Evolutionary conservation across 139 green algal species (phyloP).

Genomic region (Volvox africanus): DNA sequence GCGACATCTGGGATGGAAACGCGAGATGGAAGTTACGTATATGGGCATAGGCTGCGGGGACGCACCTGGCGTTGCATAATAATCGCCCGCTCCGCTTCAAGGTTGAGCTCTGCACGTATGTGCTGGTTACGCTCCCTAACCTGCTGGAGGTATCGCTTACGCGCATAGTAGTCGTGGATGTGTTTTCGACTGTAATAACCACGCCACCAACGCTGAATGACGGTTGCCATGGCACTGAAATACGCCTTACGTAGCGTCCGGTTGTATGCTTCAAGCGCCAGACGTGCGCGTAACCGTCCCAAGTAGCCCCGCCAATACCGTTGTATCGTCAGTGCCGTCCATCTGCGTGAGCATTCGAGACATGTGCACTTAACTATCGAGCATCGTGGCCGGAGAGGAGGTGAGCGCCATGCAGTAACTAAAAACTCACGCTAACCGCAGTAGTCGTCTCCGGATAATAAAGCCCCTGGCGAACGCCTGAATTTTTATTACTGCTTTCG

Average conservation of each 20-base stretch:
- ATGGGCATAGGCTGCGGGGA: neutral
- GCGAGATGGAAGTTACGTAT: too few species aligned
- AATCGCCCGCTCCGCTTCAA: constrained; percentile 54
- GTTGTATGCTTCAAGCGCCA: constrained; percentile 48
- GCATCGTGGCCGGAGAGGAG: too few species aligned
- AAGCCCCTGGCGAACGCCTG: constrained; percentile 51
- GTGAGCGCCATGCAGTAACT: neutral
- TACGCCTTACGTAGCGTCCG: constrained; percentile 64
- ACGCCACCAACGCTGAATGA: constrained; percentile 75
- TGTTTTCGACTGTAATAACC: constrained; percentile 75
- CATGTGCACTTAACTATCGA: neutral
- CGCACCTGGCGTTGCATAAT: constrained; percentile 44
- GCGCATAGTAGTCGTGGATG: constrained; percentile 74
- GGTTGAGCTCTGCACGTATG: constrained; percentile 50
- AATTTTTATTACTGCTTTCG: constrained; percentile 28
- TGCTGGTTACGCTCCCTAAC: constrained; percentile 58
- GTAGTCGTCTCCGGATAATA: constrained; percentile 36
- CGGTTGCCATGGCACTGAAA: constrained; percentile 70
- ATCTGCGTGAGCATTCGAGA: neutral
- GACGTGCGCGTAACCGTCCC: constrained; percentile 50
- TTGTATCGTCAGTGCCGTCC: constrained; percentile 55
- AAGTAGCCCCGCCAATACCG: constrained; percentile 68
- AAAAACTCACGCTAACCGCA: constrained; percentile 44
- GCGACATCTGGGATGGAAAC: too few species aligned
- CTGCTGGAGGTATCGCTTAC: constrained; percentile 71